Evolutionary conservation across 176 grass and related monocot species (phyloP), one percentile per base, ranked within the genome.

Genomic region (Triticum urartu): DNA sequence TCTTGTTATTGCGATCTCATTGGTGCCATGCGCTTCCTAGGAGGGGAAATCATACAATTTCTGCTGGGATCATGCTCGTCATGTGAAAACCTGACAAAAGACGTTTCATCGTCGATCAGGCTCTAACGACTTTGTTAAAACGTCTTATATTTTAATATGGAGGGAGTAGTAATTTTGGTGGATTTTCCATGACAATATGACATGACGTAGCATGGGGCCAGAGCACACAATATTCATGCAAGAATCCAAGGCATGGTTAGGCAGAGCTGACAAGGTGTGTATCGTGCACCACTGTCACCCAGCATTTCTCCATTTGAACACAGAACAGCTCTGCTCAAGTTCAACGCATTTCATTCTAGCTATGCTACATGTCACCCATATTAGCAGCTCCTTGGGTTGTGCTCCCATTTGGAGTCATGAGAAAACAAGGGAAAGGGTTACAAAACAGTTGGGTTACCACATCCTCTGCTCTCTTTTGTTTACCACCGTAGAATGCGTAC

Each of bases 201-300:
- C 26, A 26, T 26, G 26, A 34, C 0, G 33, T 34, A 4, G 33
- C 33, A 4, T 34, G 33, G 33, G 33, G 2, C 33, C 22, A 33
- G 11, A 50, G 8, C 10, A 35, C 34, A 39, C 36, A 60, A 45
- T 15, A 88, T 77, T 70, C 72, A 62, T 61, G 54, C 87, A 89
- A 80, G 28, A 84, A 56, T 85, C 75, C 75, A 84, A 71, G 42
- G 9, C 18, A 12, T 84, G 4, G 56, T 84, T 84, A 72, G 81
- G 81, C 60, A 54, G 2, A 63, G 40, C 25, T 79, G 74, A 79
- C 73, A 73, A 87, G 25, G 14, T 52, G 61, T 67, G 40, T 14
- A 10, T 18, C 4, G 61, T 67, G 40, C 9, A 10, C 26, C 4
- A 34, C 40, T 24, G 25, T 24, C 38, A 21, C 50, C 4, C 65